Evolutionary conservation across 345 rosid species (phyloP).

Genomic region (Eucalyptus decipiens): DNA sequence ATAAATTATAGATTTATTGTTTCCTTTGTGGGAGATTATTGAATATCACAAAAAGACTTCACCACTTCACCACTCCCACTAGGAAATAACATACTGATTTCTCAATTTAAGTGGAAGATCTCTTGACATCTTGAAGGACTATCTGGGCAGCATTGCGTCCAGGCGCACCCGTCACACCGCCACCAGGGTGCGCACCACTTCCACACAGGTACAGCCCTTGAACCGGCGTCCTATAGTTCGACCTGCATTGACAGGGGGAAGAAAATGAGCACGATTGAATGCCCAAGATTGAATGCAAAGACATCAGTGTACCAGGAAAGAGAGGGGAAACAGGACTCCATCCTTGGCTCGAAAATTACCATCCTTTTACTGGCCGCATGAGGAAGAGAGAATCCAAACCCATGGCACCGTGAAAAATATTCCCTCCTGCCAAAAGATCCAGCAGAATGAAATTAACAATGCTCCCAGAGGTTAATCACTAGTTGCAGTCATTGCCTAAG

Average conservation of each 20-base stretch:
- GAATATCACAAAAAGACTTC: neutral
- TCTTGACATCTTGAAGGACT: slow-evolving; percentile 51
- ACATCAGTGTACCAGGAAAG: neutral
- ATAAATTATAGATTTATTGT: neutral
- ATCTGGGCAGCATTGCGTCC: slow-evolving; percentile 68
- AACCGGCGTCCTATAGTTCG: slow-evolving; percentile 57
- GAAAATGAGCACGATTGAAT: neutral
- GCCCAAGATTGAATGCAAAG: neutral
- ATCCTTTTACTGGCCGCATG: slow-evolving; percentile 80
- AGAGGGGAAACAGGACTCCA: too few species aligned
- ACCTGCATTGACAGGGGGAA: slow-evolving; percentile 30
- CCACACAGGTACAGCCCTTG: slow-evolving; percentile 74
- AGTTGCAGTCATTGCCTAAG: neutral
- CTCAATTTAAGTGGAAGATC: neutral
- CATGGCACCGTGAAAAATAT: slow-evolving; percentile 78
- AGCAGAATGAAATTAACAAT: neutral
- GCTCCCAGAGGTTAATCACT: neutral
- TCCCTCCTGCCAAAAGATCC: slow-evolving; percentile 56
- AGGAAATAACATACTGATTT: neutral
- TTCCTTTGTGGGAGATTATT: neutral
- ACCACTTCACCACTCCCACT: neutral
- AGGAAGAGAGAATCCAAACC: slow-evolving; percentile 70
- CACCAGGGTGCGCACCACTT: slow-evolving; percentile 88
- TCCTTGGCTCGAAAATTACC: slow-evolving; percentile 20
- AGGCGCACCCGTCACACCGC: slow-evolving; percentile 88